Evolutionary conservation across 2,329 filamentous ascomycete species (phyloP).

Genomic region (Penicillium paneum): DNA sequence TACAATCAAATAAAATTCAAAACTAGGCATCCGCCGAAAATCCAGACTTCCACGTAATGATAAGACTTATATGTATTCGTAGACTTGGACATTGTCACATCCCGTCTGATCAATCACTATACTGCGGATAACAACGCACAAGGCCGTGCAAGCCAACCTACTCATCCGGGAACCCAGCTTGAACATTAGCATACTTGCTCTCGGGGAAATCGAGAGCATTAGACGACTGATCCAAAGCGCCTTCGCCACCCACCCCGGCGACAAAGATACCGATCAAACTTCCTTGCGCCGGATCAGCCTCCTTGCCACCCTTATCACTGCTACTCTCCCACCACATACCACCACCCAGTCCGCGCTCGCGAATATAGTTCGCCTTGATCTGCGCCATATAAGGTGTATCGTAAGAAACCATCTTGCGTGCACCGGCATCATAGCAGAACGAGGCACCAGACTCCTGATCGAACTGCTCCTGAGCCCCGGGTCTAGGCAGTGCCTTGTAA

Average conservation of each 20-base stretch:
- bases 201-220: conserved; percentile 41
- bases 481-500: conserved; percentile 76
- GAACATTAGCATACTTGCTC: conserved; percentile 42
- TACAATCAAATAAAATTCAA: conserved; percentile 18
- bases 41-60: conserved; percentile 2
- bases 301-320: conserved; percentile 63
- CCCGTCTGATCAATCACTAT: neutral
- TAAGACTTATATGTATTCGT: neutral
- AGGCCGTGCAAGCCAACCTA: neutral
- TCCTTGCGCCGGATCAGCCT: conserved; percentile 37
- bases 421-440: conserved; percentile 68
- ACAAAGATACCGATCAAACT: conserved; percentile 65
- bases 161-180: conserved; percentile 25
- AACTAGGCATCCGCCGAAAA: conserved; percentile 13
- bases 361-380: conserved; percentile 70
- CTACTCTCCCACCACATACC: conserved; percentile 96
- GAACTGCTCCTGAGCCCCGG: conserved; percentile 61
- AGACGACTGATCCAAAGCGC: conserved; percentile 33
- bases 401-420: conserved; percentile 71
- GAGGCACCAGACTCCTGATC: conserved; percentile 66
- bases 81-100: neutral
- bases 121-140: neutral
- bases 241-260: conserved; percentile 34
- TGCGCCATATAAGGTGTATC: conserved; percentile 59
- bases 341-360: conserved; percentile 67